Evolutionary conservation across 305 asterid genomes (phyloP).

Genomic region (Fraxinus greggii): DNA sequence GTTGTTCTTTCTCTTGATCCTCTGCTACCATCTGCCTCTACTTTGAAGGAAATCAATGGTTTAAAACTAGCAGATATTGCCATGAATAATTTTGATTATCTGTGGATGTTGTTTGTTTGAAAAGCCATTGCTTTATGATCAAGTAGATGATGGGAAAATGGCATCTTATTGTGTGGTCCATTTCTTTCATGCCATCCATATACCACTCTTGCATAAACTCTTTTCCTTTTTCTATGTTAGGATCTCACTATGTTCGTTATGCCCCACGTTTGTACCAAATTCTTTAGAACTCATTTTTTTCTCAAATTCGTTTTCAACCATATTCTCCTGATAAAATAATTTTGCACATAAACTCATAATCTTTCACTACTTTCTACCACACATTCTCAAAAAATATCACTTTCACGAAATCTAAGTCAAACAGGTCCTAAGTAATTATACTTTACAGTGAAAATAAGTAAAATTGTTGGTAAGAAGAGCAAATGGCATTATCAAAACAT

Average conservation of each 20-base stretch:
- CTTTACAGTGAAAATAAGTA: background rate
- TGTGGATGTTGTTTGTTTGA: conserved; percentile 1
- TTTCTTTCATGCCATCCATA: background rate
- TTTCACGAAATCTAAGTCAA: background rate
- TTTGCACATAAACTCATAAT: background rate
- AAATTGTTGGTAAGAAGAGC: background rate
- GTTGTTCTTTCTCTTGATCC: conserved; percentile 25
- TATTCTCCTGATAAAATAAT: background rate
- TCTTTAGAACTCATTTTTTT: background rate
- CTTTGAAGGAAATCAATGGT: conserved; percentile 25
- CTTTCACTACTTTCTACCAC: background rate
- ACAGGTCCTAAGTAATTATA: background rate
- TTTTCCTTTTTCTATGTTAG: background rate
- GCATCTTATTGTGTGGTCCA: conserved; percentile 23
- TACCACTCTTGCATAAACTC: background rate
- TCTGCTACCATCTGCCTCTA: conserved; percentile 26
- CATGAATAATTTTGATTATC: conserved; percentile 27
- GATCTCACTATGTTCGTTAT: background rate
- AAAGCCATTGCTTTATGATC: conserved; percentile 24
- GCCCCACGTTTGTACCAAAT: background rate
- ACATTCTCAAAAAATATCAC: background rate
- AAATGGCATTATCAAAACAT: background rate
- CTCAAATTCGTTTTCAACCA: background rate
- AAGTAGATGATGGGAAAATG: conserved; percentile 25
- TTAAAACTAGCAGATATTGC: conserved; percentile 34